Evolutionary conservation across 176 grass and related monocot genomes (phyloP).

Genomic region (Metroxylon sagu): DNA sequence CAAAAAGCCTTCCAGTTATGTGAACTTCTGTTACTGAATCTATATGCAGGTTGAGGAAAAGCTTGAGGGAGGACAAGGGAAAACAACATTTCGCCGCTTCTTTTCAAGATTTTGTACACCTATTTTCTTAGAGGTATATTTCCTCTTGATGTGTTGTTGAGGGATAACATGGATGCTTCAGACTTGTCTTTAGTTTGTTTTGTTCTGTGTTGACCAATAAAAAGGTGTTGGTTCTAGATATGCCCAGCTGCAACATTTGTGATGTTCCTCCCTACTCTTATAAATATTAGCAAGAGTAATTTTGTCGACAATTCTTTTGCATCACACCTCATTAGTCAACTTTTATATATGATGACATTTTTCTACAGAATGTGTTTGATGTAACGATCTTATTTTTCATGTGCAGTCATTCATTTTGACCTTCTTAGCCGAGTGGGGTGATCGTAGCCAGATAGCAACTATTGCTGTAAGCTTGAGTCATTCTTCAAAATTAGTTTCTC

Average conservation of each 20-base stretch:
- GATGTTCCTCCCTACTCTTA: no score
- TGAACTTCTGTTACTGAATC: no score
- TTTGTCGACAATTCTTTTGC: no score
- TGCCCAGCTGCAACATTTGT: no score
- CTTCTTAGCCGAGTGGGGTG: conserved; percentile 94
- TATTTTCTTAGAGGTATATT: conserved; percentile 79
- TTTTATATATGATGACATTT: no score
- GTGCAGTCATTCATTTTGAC: conserved; percentile 95
- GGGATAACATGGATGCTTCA: no score
- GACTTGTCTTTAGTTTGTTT: no score
- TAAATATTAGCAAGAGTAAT: no score
- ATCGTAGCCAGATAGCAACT: conserved; percentile 95
- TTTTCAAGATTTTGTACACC: conserved; percentile 95
- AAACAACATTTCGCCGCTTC: conserved; percentile 62
- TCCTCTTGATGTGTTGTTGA: not conserved
- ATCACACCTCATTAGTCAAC: no score
- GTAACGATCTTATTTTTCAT: conserved; percentile 12
- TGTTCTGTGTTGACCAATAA: no score
- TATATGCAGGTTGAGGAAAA: conserved; percentile 80
- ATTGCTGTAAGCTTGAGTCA: conserved; percentile 47
- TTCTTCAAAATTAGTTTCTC: not conserved
- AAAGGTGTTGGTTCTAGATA: no score
- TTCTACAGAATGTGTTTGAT: not conserved
- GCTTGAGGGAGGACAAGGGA: conserved; percentile 77
- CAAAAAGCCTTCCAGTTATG: no score